Evolutionary conservation across 2,329 filamentous ascomycete genomes (phyloP).

Genomic region (Lasiodiplodia gonubiensis): DNA sequence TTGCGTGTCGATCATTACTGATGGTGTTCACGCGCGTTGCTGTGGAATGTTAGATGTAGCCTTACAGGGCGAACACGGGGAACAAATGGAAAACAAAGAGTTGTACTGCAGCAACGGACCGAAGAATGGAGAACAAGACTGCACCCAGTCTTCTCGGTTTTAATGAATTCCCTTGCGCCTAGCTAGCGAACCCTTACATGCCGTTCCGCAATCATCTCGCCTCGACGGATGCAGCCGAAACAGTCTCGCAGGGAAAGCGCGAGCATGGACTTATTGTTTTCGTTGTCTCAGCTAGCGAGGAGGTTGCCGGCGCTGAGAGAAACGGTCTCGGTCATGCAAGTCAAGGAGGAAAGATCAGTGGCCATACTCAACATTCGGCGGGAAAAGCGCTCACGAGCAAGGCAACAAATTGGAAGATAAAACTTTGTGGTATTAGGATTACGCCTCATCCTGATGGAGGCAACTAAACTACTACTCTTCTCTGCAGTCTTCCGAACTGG

Average conservation of each 20-base stretch:
- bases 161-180: no score
- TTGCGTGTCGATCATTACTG: background rate
- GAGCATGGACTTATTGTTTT: no score
- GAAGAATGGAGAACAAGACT: no score
- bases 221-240: no score
- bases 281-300: no score
- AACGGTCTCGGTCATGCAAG: background rate
- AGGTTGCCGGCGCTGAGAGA: no score
- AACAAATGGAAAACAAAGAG: background rate
- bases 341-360: background rate
- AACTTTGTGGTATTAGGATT: slow-evolving; percentile 14
- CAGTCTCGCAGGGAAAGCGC: no score
- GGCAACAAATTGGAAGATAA: background rate
- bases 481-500: background rate
- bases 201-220: no score
- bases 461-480: background rate
- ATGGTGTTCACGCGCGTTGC: background rate
- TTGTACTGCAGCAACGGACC: no score
- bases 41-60: background rate
- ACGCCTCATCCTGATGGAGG: slow-evolving; percentile 1
- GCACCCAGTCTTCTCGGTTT: no score
- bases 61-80: background rate
- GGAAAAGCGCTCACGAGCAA: background rate
- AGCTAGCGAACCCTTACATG: no score
- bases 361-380: no score